Conservation (phyloP, 2,329 filamentous ascomycete species). For the Penicillium thymicola region DNA sequence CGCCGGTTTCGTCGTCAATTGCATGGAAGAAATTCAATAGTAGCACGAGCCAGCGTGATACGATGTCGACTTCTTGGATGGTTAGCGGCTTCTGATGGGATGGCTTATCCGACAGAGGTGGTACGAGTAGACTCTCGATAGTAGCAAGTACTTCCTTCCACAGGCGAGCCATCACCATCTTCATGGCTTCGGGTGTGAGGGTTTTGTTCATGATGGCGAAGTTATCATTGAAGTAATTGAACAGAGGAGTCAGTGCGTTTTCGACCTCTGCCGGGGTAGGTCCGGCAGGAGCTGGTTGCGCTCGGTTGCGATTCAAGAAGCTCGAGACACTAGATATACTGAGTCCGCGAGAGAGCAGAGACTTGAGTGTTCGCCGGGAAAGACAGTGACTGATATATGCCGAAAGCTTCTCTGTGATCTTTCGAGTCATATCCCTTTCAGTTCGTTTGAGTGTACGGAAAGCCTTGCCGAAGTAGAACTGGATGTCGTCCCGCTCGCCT, state of each 20-base stretch:
- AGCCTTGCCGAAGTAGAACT: slow-evolving; percentile 97
- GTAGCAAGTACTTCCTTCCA: slow-evolving; percentile 98
- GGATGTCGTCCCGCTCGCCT: slow-evolving; percentile 94
- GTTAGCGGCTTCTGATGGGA: slow-evolving; percentile 79
- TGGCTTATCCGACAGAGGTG: slow-evolving; percentile 90
- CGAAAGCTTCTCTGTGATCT: slow-evolving; percentile 97
- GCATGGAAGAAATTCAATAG: slow-evolving; percentile 95
- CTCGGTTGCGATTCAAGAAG: slow-evolving; percentile 56
- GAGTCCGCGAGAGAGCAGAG: slow-evolving; percentile 69
- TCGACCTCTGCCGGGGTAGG: slow-evolving; percentile 72
- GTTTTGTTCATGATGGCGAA: slow-evolving; percentile 99
- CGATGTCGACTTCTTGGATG: slow-evolving; percentile 86
- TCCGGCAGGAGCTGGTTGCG: slow-evolving; percentile 49
- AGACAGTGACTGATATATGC: slow-evolving; percentile 88
- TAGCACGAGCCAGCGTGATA: slow-evolving; percentile 89
- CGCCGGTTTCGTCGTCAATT: slow-evolving; percentile 75
- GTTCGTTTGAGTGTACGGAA: slow-evolving; percentile 94
- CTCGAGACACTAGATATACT: slow-evolving; percentile 71
- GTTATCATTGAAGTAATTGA: slow-evolving; percentile 96
- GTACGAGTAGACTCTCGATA: slow-evolving; percentile 84
- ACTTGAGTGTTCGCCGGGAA: slow-evolving; percentile 74
- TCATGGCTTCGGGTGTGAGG: slow-evolving; percentile 91
- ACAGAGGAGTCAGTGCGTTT: slow-evolving; percentile 76
- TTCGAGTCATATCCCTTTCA: slow-evolving; percentile 95
- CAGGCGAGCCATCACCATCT: slow-evolving; percentile 93